A percentile compares a stretch with the other conserved stretches of the same genome.
Evolutionary conservation across 495 filamentous ascomycete genomes (phyloP).

Genomic region (Glonium stellatum): DNA sequence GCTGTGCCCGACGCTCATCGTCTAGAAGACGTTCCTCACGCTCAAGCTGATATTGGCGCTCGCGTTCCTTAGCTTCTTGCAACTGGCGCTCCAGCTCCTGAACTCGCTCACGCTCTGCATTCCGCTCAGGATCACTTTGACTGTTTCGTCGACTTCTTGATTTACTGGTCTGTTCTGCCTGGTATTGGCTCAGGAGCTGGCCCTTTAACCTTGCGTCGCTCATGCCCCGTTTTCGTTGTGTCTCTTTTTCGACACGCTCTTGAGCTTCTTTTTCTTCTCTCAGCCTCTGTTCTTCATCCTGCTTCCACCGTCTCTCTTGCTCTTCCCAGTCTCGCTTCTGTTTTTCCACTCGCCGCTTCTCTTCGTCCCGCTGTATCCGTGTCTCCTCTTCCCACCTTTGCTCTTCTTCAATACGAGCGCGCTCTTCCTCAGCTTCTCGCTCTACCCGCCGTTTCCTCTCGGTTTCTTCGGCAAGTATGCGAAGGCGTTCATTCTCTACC

Average conservation of each 20-base stretch:
- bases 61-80: conserved; percentile 75
- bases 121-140: conserved; percentile 28
- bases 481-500: conserved; percentile 54
- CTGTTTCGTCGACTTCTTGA: conserved; percentile 26
- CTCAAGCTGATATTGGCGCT: conserved; percentile 75
- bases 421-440: conserved; percentile 63
- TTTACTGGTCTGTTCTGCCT: conserved; percentile 44
- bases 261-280: conserved; percentile 69
- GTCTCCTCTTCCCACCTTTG: conserved; percentile 76
- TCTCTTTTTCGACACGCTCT: conserved; percentile 58
- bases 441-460: conserved; percentile 55
- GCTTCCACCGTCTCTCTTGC: conserved; percentile 73
- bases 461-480: conserved; percentile 57
- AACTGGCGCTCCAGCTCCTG: conserved; percentile 80
- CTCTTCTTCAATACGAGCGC: conserved; percentile 62
- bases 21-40: conserved; percentile 53
- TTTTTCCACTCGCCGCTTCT: conserved; percentile 60
- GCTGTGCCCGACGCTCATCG: conserved; percentile 22
- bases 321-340: conserved; percentile 80
- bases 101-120: conserved; percentile 52
- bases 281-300: conserved; percentile 68
- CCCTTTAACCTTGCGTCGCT: conserved; percentile 66
- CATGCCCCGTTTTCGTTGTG: conserved; percentile 50
- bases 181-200: conserved; percentile 82
- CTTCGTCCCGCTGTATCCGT: conserved; percentile 56